Percentiles rank a stretch among this genome's conserved stretches.
Conservation (phyloP, 768 basidiomycete species). For the Suillus fuscotomentosus region DNA sequence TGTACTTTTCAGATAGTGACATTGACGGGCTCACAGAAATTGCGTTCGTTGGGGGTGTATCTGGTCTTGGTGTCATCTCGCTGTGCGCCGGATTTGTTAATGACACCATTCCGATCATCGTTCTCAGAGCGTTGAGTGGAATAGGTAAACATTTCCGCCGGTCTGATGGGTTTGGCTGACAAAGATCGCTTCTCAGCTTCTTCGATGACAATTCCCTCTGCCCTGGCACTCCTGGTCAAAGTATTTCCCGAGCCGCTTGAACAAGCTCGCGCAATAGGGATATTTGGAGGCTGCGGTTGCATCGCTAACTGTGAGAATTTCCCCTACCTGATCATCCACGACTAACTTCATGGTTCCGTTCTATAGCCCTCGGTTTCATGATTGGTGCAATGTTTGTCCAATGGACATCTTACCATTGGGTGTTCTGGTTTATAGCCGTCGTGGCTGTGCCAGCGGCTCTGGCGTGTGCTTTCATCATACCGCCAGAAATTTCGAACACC, state of each 20-base stretch:
- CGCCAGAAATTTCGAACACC: constrained; percentile 16
- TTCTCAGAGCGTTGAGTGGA: constrained; percentile 52
- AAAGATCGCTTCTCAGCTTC: constrained; percentile 32
- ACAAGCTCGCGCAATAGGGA: constrained; percentile 47
- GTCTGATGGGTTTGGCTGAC: not conserved
- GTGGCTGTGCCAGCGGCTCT: constrained; percentile 33
- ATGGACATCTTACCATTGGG: constrained; percentile 45
- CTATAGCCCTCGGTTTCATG: constrained; percentile 40
- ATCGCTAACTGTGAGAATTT: constrained; percentile 39
- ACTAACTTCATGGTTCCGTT: not conserved
- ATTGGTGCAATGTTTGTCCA: constrained; percentile 44
- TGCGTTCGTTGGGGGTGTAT: constrained; percentile 41
- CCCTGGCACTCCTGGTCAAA: constrained; percentile 47
- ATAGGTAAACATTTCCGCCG: constrained; percentile 29
- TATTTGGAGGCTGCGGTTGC: constrained; percentile 47
- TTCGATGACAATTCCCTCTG: constrained; percentile 50
- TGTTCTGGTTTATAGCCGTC: constrained; percentile 50
- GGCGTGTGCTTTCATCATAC: constrained; percentile 33
- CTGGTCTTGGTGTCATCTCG: constrained; percentile 41
- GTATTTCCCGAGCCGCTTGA: constrained; percentile 46
- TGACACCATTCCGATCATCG: constrained; percentile 45
- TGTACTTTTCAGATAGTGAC: not conserved
- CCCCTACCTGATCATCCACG: not conserved
- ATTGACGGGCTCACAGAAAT: constrained; percentile 26
- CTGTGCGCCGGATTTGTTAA: constrained; percentile 45